Base-by-base conservation (phyloP, 768 basidiomycete genomes). In the Tulasnella sp. region DNA sequence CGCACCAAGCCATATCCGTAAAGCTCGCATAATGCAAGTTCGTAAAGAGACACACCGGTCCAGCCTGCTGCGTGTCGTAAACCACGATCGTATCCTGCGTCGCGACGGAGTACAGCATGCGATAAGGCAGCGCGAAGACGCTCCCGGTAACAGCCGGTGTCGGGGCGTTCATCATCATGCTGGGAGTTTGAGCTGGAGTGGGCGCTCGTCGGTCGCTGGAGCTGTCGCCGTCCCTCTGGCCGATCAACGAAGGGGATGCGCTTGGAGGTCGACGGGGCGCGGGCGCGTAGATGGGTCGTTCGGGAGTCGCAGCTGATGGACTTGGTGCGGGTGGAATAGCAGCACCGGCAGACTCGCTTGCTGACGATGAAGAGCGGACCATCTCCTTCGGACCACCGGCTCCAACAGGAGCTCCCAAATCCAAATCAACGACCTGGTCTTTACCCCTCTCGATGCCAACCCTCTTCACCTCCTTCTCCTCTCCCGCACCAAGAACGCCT, bases 1-100 rank as follows among this genome's bases (percentile, higher is more conserved):
- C 93, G 57, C 82, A 98, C 98, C 98, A 99, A 57, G 92, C 90
- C 85, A 98, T 87, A 85, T 99, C 98, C 9, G 98, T 99, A 83
- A 99, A 99, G 82, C 97, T 95, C 80, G 97, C 95, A 83, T 98
- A 99, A 85, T 99, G 98, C 80, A 99, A 85, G 82, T 96, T 97
- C 39, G 93, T 94, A 80, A 99, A 88, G 81, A 99, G 86, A 82
- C 95, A 95, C 74, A 98, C 88, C 0, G 98, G 98, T 3, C 92
- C 90, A 1, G 94, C 89, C 85, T 99, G 97, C 85, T 99, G 98
- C 5, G 96, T 99, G 83, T 99, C 98, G 83, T 99, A 96, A 74
- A 99, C 91, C 37, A 93, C 89, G 69, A 99, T 90, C 0, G 94
- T 91, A 84, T 99, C 98, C 91, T 96, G 98, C 29, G 97, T 98